These are phyloP conservation scores for Wickerhamiella sorbophila DNA, from an alignment of 805 yeast species.

Conservation along the genomic window DNA sequence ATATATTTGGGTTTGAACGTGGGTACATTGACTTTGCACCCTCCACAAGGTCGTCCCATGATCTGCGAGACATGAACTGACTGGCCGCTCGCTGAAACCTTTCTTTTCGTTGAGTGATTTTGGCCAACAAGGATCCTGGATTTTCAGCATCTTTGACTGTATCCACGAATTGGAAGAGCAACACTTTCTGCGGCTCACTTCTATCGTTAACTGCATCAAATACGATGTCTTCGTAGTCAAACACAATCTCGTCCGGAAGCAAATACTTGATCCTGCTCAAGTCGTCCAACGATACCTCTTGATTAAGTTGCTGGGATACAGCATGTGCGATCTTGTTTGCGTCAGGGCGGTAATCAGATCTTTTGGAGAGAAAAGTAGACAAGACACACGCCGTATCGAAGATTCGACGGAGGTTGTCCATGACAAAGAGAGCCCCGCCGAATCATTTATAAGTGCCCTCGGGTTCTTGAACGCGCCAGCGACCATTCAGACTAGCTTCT, in stretches of 20 bases:
- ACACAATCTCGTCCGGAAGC: slow-evolving; percentile 53
- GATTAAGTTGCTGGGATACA: slow-evolving; percentile 35
- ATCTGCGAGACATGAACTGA: slow-evolving; percentile 3
- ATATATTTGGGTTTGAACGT: not conserved
- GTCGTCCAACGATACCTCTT: slow-evolving; percentile 32
- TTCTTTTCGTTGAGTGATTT: slow-evolving; percentile 9
- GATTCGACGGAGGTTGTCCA: slow-evolving; percentile 2
- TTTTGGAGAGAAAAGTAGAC: slow-evolving; percentile 12
- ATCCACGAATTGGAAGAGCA: slow-evolving; percentile 71
- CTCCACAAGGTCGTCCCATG: slow-evolving; percentile 2
- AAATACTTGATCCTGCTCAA: slow-evolving; percentile 48
- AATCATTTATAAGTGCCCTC: not conserved
- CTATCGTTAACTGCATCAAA: slow-evolving; percentile 26
- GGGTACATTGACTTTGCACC: not conserved
- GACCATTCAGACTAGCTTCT: not conserved
- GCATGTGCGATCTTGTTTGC: slow-evolving; percentile 20
- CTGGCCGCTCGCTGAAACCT: slow-evolving; percentile 10
- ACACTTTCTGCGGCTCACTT: slow-evolving; percentile 33
- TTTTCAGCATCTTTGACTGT: slow-evolving; percentile 21
- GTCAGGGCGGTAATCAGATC: slow-evolving; percentile 8
- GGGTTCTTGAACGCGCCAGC: not conserved
- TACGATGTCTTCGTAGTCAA: slow-evolving; percentile 62
- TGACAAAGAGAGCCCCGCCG: not conserved
- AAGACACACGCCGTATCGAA: slow-evolving; percentile 11
- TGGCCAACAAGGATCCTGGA: slow-evolving; percentile 1